A percentile compares a stretch with the other conserved stretches of the same genome.
phyloP scores from a whole-genome alignment of 2,329 filamentous ascomycete species.

The Monosporascus sp. region DNA sequence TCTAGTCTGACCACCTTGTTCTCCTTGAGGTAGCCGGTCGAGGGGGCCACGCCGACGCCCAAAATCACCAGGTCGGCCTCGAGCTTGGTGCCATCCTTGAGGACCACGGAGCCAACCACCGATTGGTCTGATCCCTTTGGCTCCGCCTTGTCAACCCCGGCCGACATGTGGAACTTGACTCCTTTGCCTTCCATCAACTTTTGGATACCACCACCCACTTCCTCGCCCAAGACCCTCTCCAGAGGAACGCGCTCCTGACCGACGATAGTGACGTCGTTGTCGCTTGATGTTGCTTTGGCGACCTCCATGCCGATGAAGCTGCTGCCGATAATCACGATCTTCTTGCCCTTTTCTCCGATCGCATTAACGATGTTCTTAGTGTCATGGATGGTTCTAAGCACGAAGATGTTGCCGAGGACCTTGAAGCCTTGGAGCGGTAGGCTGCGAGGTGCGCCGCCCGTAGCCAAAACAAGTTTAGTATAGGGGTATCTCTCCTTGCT shows the following conservation, averaged over 20 bases:
- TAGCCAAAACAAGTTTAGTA: slow-evolving; percentile 84
- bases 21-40: slow-evolving; percentile 73
- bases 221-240: slow-evolving; percentile 75
- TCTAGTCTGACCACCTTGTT: slow-evolving; percentile 67
- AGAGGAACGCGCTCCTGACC: slow-evolving; percentile 85
- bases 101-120: slow-evolving; percentile 71
- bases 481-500: slow-evolving; percentile 68
- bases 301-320: slow-evolving; percentile 99
- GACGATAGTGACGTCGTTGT: slow-evolving; percentile 79
- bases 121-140: slow-evolving; percentile 61
- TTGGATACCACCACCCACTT: slow-evolving; percentile 78
- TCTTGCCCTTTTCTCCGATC: slow-evolving; percentile 80
- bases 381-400: slow-evolving; percentile 72
- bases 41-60: slow-evolving; percentile 81
- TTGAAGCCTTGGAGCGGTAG: slow-evolving; percentile 84
- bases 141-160: slow-evolving; percentile 76
- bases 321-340: slow-evolving; percentile 84
- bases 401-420: slow-evolving; percentile 80
- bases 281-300: slow-evolving; percentile 73
- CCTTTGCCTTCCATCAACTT: slow-evolving; percentile 76
- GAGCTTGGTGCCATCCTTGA: slow-evolving; percentile 81
- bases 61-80: slow-evolving; percentile 87
- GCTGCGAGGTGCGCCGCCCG: slow-evolving; percentile 70
- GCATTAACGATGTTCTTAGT: slow-evolving; percentile 71
- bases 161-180: slow-evolving; percentile 80